These are phyloP conservation scores for Candida saitoana DNA, from an alignment of 805 yeast species.

Conservation along the genomic window DNA sequence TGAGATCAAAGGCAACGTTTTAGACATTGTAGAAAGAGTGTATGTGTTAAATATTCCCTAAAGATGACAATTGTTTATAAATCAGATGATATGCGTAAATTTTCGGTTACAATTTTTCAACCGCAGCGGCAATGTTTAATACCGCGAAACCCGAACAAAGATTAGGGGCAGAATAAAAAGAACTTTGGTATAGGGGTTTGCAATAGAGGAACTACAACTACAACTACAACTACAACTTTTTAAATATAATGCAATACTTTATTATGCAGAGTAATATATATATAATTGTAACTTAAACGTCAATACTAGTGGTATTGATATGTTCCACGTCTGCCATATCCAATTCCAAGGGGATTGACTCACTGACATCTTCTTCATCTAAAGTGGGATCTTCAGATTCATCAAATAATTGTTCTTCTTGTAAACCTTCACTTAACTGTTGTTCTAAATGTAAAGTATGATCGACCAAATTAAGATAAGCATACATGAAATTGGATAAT, in stretches of 20 bases:
- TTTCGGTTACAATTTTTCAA: background rate
- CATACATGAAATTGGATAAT: slow-evolving; percentile 94
- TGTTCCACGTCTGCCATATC: background rate
- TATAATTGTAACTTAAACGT: background rate
- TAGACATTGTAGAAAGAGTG: slow-evolving; percentile 11
- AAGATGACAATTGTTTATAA: background rate
- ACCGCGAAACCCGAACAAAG: background rate
- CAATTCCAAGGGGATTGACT: slow-evolving; percentile 1
- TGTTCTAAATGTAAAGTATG: slow-evolving; percentile 77
- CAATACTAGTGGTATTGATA: background rate
- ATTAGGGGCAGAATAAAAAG: background rate
- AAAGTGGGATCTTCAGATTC: background rate
- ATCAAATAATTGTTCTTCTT: slow-evolving; percentile 2
- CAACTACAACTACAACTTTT: no score
- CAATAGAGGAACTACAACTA: no score
- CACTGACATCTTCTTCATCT: background rate
- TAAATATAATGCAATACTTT: background rate
- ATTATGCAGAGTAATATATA: background rate
- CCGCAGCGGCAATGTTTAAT: background rate
- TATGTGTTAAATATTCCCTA: background rate
- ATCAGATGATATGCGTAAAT: no score
- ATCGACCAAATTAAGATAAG: slow-evolving; percentile 89
- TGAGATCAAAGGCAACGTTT: slow-evolving; percentile 58
- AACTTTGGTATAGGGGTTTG: no score
- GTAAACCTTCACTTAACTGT: slow-evolving; percentile 32